These are phyloP conservation scores for Xylariaceae sp. DNA, from an alignment of 2,329 filamentous ascomycete genomes.

Conservation along the genomic window DNA sequence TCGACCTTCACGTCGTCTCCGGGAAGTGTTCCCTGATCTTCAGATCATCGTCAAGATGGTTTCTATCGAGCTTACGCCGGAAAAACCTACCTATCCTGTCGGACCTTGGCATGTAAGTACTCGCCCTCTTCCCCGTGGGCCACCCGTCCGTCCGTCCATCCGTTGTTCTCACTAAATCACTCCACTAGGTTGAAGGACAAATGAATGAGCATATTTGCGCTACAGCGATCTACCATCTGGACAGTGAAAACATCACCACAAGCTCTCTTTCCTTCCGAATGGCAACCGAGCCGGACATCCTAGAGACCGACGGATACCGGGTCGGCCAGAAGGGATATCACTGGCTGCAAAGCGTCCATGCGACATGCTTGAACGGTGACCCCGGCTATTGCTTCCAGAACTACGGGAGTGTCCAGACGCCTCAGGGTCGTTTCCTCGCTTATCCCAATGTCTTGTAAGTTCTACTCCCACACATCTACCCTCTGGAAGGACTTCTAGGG, in stretches of 20 bases:
- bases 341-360: constrained; percentile 3
- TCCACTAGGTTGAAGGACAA: constrained; percentile 16
- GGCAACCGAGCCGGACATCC: constrained; percentile 15
- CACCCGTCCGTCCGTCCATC: neutral
- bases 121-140: neutral
- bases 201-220: constrained; percentile 23
- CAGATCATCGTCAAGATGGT: constrained; percentile 62
- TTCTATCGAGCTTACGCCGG: constrained; percentile 52
- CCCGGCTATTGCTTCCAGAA: constrained; percentile 16
- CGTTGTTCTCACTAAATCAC: neutral
- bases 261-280: constrained; percentile 50
- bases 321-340: neutral
- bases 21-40: constrained; percentile 38
- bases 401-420: constrained; percentile 24
- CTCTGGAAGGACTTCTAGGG: no score
- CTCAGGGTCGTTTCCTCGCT: constrained; percentile 23
- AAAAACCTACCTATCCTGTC: constrained; percentile 44
- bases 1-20: constrained; percentile 13
- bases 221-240: constrained; percentile 22
- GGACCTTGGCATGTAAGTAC: constrained; percentile 41
- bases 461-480: neutral
- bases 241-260: constrained; percentile 44
- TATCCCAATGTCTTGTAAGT: constrained; percentile 27
- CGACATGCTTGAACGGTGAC: neutral
- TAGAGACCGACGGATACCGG: neutral